Evolutionary conservation across 23 red algal species (phyloP), one percentile per base, ranked within the genome.

Genomic region (Gracilaria domingensis): DNA sequence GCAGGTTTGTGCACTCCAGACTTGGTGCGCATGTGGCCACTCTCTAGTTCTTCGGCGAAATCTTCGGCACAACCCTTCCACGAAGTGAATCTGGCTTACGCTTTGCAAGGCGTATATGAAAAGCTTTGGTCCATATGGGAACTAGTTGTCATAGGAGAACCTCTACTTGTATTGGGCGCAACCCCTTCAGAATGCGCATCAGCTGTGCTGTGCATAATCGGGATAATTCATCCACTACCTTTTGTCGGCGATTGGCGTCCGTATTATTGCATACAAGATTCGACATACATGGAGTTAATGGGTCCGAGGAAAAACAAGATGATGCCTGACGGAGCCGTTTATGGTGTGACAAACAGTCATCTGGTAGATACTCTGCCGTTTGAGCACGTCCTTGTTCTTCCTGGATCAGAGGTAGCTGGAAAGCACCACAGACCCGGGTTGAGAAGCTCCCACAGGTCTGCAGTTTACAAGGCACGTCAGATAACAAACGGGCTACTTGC

Each of bases 211-310:
- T 66, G 62, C 20, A 78, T 89, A 17, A 29, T 89, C 12, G 61
- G 86, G 18, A 35, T 89, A 24, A 58, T 80, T 39, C 86, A 89
- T 51, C 86, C 86, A 20, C 86, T 89, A 8, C 86, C 86, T 24
- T 89, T 89, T 80, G 86, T 89, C 16, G 86, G 86, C 74, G 86
- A 89, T 34, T 89, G 86, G 86, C 69, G 86, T 34, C 86, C 86
- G 56, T 89, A 89, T 47, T 79, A 75, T 39, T 89, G 86, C 35
- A 89, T 89, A 45, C 86, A 89, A 29, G 86, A 89, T 66, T 35
- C 69, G 12, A 70, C 30, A 4, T 89, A 78, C 34, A 34, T 26
- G 21, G 36, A 48, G 8, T 23, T 89, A 1, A 44, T 66, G 23
- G 20, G 25, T 36, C 26, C 59, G 21, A 67, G 44, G 45, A 66